These are phyloP conservation scores for Colletotrichum falcatum DNA, from an alignment of 2,329 filamentous ascomycete species.

Conservation along the genomic window DNA sequence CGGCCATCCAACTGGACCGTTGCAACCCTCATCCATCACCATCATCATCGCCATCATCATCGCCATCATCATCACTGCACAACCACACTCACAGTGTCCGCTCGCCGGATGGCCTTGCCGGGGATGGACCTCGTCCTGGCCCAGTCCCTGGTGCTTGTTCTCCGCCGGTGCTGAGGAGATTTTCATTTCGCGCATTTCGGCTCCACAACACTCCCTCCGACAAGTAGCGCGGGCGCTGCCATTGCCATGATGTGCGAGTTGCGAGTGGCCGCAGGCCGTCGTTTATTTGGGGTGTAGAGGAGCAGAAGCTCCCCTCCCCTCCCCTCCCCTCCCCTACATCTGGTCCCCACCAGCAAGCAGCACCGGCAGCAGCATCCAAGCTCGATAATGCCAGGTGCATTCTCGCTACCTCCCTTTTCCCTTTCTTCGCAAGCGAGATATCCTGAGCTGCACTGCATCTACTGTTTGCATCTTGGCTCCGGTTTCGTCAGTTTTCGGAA, in stretches of 20 bases:
- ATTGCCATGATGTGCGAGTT: not conserved
- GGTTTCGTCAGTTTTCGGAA: not conserved
- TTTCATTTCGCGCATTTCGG: slow-evolving; percentile 4
- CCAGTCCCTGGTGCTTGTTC: slow-evolving; percentile 15
- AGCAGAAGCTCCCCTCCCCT: not conserved
- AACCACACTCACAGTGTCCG: slow-evolving; percentile 19
- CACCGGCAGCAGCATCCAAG: not conserved
- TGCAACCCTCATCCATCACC: not conserved
- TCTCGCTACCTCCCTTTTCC: not conserved
- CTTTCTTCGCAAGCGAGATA: not conserved
- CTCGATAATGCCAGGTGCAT: not conserved
- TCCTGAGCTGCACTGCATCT: not conserved
- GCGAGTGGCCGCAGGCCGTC: not conserved
- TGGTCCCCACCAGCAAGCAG: too few species aligned
- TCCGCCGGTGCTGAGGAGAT: slow-evolving; percentile 3
- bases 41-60: too few species aligned
- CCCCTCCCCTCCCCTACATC: too few species aligned
- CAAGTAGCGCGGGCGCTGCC: not conserved
- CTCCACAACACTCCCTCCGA: slow-evolving; percentile 3
- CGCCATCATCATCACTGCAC: not conserved
- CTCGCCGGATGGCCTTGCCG: slow-evolving; percentile 9
- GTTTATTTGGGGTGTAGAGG: not conserved
- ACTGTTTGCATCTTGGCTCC: not conserved
- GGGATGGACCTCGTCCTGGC: not conserved
- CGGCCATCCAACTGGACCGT: not conserved